Conservation (phyloP, 2,329 filamentous ascomycete genomes). For the Exophiala spinifera region DNA sequence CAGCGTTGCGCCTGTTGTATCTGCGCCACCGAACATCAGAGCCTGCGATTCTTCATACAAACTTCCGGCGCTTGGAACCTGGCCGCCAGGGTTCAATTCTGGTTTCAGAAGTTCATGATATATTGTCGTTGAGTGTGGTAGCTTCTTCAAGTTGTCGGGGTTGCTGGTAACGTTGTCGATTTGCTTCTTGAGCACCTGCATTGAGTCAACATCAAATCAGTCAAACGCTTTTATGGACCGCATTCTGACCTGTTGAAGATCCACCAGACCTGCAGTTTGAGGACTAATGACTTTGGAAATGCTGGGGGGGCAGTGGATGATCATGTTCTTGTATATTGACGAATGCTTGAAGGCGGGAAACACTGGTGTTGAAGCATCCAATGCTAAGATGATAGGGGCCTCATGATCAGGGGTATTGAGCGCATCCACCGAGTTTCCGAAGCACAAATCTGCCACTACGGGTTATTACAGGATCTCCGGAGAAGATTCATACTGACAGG, state of each 20-base stretch:
- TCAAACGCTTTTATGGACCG: neutral
- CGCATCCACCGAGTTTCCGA: conserved; percentile 29
- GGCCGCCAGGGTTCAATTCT: conserved; percentile 33
- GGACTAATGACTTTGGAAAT: conserved; percentile 39
- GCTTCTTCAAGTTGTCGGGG: conserved; percentile 29
- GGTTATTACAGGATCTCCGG: neutral
- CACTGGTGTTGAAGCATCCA: conserved; percentile 27
- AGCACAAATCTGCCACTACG: conserved; percentile 13
- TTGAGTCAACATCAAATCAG: neutral
- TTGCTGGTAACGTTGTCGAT: conserved; percentile 29
- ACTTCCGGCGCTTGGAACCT: conserved; percentile 32
- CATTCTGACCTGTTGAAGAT: conserved; percentile 36
- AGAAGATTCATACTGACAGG: conserved; percentile 5
- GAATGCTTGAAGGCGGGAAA: conserved; percentile 28
- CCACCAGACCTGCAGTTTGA: conserved; percentile 37
- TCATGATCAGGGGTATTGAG: conserved; percentile 22
- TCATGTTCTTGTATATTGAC: conserved; percentile 36
- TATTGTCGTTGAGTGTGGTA: conserved; percentile 38
- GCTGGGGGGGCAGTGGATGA: conserved; percentile 38
- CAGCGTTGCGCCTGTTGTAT: conserved; percentile 44
- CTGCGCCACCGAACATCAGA: conserved; percentile 47
- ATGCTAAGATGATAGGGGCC: conserved; percentile 27
- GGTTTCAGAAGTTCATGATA: conserved; percentile 37
- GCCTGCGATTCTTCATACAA: conserved; percentile 45
- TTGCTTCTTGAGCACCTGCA: conserved; percentile 24